phyloP scores from a whole-genome alignment of 345 rosid genomes.

The Gossypium ekmanianum region DNA sequence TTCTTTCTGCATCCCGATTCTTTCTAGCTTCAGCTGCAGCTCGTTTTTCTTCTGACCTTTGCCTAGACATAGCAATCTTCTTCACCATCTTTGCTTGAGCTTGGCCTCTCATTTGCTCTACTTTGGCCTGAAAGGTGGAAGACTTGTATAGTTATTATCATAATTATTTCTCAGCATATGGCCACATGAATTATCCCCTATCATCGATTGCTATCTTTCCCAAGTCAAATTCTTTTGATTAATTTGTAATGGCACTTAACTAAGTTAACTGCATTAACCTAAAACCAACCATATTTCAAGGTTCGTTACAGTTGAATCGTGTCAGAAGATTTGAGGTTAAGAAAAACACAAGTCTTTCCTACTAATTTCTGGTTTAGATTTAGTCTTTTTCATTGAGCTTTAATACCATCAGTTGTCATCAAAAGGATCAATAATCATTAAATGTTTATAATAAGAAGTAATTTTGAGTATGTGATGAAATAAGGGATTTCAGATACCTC shows the following conservation, averaged over 20 bases:
- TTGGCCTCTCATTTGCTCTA: constrained; percentile 54
- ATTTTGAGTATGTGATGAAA: not conserved
- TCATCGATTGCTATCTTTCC: not conserved
- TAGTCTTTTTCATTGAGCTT: not conserved
- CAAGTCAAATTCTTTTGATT: not conserved
- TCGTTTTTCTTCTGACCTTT: constrained; percentile 55
- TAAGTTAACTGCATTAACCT: not conserved
- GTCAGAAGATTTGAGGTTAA: not conserved
- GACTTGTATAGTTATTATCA: not conserved
- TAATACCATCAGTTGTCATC: not conserved
- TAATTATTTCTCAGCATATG: not conserved
- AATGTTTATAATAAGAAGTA: not conserved
- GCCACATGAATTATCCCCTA: not conserved
- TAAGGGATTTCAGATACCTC: constrained; percentile 41
- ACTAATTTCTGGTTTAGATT: not conserved
- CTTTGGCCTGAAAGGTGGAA: constrained; percentile 43
- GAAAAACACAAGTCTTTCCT: constrained; percentile 2
- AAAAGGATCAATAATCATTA: not conserved
- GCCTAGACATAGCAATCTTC: constrained; percentile 56
- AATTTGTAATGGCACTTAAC: not conserved
- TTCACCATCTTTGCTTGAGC: constrained; percentile 59
- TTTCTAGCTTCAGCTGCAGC: constrained; percentile 54
- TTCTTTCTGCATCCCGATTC: constrained; percentile 47
- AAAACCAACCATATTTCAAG: not conserved
- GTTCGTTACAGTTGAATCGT: not conserved